Evolutionary conservation across 1,284 basidiomycete species (phyloP), one percentile per base, ranked within the genome.

Genomic region (Fistulinella cinereoalba): DNA sequence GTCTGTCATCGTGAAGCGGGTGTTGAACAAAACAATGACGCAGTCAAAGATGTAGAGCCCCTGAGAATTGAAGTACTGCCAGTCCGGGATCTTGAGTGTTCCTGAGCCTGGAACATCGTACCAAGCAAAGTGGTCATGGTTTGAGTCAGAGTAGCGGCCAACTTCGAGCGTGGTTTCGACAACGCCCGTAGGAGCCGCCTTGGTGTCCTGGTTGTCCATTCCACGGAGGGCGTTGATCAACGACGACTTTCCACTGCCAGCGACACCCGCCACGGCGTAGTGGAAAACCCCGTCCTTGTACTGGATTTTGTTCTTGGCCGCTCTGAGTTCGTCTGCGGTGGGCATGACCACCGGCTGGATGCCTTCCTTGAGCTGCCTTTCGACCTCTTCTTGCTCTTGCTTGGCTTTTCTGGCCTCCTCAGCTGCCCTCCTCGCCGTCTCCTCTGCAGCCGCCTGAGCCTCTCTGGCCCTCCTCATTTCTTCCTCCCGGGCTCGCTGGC

Each of bases 1-100:
- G 33, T 66, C 65, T 8, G 61, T 65, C 54, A 59, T 64, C 6
- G 64, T 65, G 36, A 64, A 67, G 2, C 62, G 65, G 22, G 50
- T 63, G 42, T 66, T 54, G 51, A 66, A 49, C 2, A 66, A 46
- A 7, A 66, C 54, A 39, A 69, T 44, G 55, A 70, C 46, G 28
- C 55, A 62, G 37, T 71, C 67, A 43, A 70, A 70, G 41, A 70
- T 55, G 27, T 65, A 70, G 34, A 70, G 58, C 7, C 67, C 66
- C 42, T 71, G 66, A 9, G 61, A 46, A 24, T 68, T 69, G 51
- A 71, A 71, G 44, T 70, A 71, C 27, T 64, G 58, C 67, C 67
- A 69, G 43, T 65, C 61, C 16, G 58, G 57, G 38, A 62, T 46
- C 28, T 56, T 60, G 13, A 66, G 50, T 2, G 69, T 71, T 11